Base-by-base conservation (phyloP, 768 basidiomycete species). In the Tulasnella sp. region DNA sequence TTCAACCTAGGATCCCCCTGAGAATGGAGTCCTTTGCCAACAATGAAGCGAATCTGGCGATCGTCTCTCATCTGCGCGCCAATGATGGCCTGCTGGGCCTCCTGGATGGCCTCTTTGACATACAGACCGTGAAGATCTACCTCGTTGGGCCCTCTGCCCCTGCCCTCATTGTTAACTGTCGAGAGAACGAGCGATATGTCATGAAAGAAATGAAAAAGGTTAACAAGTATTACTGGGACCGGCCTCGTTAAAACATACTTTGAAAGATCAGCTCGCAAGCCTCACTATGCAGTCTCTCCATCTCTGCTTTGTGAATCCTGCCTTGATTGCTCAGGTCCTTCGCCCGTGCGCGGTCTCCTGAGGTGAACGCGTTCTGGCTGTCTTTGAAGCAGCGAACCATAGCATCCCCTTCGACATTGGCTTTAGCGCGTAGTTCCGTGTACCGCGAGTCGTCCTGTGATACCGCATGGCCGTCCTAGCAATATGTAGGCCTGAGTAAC, bases 81-180 rank as follows among this genome's bases (percentile, higher is more conserved):
- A 66, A 80, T 73, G 26, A 96, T 78, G 13, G 86, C 84, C 23
- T 70, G 66, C 64, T 97, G 93, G 1, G 81, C 83, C 54, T 77
- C 78, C 44, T 78, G 74, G 50, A 95, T 81, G 23, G 93, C 90
- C 72, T 98, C 95, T 68, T 90, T 91, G 62, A 95, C 93, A 70
- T 89, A 95, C 3, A 98, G 73, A 1, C 91, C 94, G 68, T 97
- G 94, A 23, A 97, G 73, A 70, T 97, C 89, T 47, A 96, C 74
- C 69, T 92, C 87, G 1, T 85, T 87, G 0, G 78, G 77, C 60
- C 78, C 70, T 52, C 84, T 83, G 62, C 86, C 82, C 80, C n/a
- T n/a, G n/a, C n/a, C n/a, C n/a, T n/a, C n/a, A n/a, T 84, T 77
- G 73, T 94, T 92, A 65, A 89, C 91, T 70, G 85, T 86, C 88